These are phyloP conservation scores for Delonix regia DNA, from an alignment of 306 rosid species.

Conservation along the genomic window DNA sequence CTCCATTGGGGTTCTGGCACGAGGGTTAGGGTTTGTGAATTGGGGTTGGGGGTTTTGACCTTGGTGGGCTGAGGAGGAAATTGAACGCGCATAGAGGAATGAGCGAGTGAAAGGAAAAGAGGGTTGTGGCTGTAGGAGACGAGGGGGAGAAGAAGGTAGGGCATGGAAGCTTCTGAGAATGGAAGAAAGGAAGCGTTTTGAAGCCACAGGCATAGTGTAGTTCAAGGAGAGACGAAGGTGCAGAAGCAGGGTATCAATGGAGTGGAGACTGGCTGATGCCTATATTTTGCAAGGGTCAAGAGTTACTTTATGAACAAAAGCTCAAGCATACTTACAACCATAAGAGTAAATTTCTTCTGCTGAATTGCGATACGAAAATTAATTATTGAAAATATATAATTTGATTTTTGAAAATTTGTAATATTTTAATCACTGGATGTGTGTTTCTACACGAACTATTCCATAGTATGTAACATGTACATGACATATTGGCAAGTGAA, in stretches of 20 bases:
- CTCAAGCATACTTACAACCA: too few relatives aligned
- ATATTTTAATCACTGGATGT: too few relatives aligned
- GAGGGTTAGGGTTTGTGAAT: slow-evolving; percentile 27
- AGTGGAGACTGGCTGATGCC: too few relatives aligned
- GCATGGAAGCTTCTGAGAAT: slow-evolving; percentile 26
- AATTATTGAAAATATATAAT: too few relatives aligned
- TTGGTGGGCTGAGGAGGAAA: slow-evolving; percentile 33
- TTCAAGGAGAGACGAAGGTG: not conserved
- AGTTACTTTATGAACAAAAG: too few relatives aligned
- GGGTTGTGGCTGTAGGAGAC: not conserved
- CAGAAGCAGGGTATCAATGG: not conserved
- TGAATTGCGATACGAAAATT: too few relatives aligned
- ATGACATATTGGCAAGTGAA: too few relatives aligned
- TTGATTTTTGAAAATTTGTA: too few relatives aligned
- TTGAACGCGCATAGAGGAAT: slow-evolving; percentile 15
- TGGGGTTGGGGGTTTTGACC: slow-evolving; percentile 18
- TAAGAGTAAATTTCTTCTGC: too few relatives aligned
- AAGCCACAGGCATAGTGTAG: slow-evolving; percentile 26
- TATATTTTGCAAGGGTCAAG: too few relatives aligned
- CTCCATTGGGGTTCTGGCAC: slow-evolving; percentile 72
- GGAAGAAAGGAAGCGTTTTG: slow-evolving; percentile 41
- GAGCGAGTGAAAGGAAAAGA: not conserved
- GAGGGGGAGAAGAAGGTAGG: slow-evolving; percentile 22
- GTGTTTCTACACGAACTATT: too few relatives aligned
- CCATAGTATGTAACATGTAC: too few relatives aligned